Conservation (phyloP, 2,329 filamentous ascomycete genomes). For the Neospermospora avenae region DNA sequence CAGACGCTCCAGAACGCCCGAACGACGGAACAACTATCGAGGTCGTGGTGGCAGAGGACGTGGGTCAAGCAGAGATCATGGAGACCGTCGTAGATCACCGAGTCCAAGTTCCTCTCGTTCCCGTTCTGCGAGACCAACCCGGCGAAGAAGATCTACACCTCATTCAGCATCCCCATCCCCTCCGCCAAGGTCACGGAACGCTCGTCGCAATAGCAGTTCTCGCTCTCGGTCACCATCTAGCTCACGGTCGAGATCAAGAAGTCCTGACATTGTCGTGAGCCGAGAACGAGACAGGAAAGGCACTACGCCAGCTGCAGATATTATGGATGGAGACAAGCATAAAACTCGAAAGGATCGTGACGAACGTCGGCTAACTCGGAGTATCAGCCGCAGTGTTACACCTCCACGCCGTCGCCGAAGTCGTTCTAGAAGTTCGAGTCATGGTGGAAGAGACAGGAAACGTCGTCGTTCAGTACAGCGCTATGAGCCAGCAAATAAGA, state of each 20-base stretch:
- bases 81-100: constrained; percentile 31
- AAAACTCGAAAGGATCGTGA: constrained; percentile 31
- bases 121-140: constrained; percentile 28
- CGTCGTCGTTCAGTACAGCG: constrained; percentile 35
- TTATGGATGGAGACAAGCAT: constrained; percentile 22
- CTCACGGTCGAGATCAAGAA: constrained; percentile 28
- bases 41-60: constrained; percentile 31
- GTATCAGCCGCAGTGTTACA: constrained; percentile 35
- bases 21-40: constrained; percentile 30
- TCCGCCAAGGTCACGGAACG: constrained; percentile 29
- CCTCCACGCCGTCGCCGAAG: constrained; percentile 32
- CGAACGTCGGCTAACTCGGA: constrained; percentile 36
- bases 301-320: constrained; percentile 26
- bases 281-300: constrained; percentile 21
- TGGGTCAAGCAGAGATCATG: constrained; percentile 33
- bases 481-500: constrained; percentile 38
- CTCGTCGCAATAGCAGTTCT: constrained; percentile 33
- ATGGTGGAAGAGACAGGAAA: constrained; percentile 31
- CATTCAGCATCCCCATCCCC: constrained; percentile 32
- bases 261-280: constrained; percentile 21
- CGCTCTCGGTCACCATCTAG: constrained; percentile 28
- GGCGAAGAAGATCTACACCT: constrained; percentile 33
- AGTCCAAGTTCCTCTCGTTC: constrained; percentile 27
- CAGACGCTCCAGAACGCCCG: constrained; percentile 32
- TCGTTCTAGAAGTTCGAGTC: constrained; percentile 28